Evolutionary conservation across 2,329 filamentous ascomycete genomes (phyloP), one percentile per base, ranked within the genome.

Genomic region (Coniochaeta pulveracea): DNA sequence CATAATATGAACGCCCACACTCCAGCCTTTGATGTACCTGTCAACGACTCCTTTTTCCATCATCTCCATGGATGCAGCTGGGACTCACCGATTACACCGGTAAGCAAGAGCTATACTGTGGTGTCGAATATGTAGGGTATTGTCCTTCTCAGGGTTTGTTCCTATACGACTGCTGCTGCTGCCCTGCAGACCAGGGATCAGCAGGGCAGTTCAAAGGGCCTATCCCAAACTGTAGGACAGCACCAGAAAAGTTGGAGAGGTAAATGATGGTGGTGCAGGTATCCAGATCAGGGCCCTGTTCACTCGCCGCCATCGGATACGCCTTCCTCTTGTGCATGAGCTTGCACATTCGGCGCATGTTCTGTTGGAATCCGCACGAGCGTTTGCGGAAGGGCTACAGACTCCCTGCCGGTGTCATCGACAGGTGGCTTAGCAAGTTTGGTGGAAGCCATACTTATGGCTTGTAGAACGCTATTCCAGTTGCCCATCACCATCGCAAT

Each of bases 401-500:
- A 44, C 33, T 64, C 55, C 41, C 58, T 55, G 22, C 62, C 55
- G 33, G 55, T 50, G 18, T 60, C 56, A 47, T 45, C 49, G 10
- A 55, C 53, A 41, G 68, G 66, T 3, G 76, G 69, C 45, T 70
- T 76, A 11, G 81, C 71, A 17, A 88, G 63, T 64, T 83, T 84
- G 36, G 72, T 81, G 39, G 81, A 88, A 40, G 85, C 85, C 81
- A 91, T 88, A 49, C 81, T 81, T 49, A 93, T 88, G 26, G 83
- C 83, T 43, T 80, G 69, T 39, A 93, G 66, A 42, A 93, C 84
- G 46, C 85, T 88, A 55, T 88, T 80, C 85, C 85, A 93, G 54
- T 91, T 93, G 34, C 79, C 73, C 51, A 93, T 64, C 15, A 93
- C 84, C n/a, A 79, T 72, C 24, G 85, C 84, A 47, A 93, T 85